Percentiles rank a stretch among this genome's conserved stretches.
Evolutionary conservation across 1,284 basidiomycete genomes (phyloP).

Genomic region (Moesziomyces antarcticus): DNA sequence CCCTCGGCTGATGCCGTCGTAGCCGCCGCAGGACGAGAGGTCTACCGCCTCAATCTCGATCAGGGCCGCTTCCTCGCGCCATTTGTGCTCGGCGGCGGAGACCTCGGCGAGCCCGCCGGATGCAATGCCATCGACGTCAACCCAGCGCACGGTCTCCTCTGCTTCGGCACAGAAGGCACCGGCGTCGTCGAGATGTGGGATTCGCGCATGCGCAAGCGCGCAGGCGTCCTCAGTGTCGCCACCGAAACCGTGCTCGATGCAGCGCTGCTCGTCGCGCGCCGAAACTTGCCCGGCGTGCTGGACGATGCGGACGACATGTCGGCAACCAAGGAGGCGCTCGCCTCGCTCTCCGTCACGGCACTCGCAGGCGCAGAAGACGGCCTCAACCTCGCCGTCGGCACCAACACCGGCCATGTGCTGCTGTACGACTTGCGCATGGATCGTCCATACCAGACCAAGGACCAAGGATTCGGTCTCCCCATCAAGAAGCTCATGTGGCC

Average conservation of each 20-base stretch:
- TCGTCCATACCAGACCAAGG: constrained; percentile 86
- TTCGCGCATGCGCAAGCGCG: constrained; percentile 80
- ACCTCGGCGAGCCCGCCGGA: constrained; percentile 74
- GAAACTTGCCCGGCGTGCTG: constrained; percentile 64
- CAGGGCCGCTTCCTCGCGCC: constrained; percentile 82
- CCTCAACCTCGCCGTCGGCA: constrained; percentile 91
- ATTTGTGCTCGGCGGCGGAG: constrained; percentile 56
- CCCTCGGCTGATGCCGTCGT: constrained; percentile 83
- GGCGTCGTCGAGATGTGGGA: constrained; percentile 97
- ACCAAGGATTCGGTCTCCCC: constrained; percentile 95
- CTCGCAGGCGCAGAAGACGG: constrained; percentile 81
- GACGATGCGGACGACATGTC: constrained; percentile 56
- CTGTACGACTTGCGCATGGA: constrained; percentile 92
- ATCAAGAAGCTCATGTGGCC: constrained; percentile 90
- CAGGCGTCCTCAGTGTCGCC: constrained; percentile 83
- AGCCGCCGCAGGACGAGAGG: constrained; percentile 81
- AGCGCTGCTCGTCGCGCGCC: constrained; percentile 66
- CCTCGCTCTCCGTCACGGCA: constrained; percentile 79
- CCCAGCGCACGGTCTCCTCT: constrained; percentile 88
- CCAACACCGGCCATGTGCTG: constrained; percentile 91
- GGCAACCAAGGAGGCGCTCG: constrained; percentile 57
- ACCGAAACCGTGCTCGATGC: constrained; percentile 69
- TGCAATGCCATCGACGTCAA: constrained; percentile 95
- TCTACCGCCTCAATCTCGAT: constrained; percentile 94
- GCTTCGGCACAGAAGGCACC: constrained; percentile 82